Percentiles rank a stretch among this genome's conserved stretches.
phyloP scores from a whole-genome alignment of 805 yeast genomes.

The Starmerella apicola region DNA sequence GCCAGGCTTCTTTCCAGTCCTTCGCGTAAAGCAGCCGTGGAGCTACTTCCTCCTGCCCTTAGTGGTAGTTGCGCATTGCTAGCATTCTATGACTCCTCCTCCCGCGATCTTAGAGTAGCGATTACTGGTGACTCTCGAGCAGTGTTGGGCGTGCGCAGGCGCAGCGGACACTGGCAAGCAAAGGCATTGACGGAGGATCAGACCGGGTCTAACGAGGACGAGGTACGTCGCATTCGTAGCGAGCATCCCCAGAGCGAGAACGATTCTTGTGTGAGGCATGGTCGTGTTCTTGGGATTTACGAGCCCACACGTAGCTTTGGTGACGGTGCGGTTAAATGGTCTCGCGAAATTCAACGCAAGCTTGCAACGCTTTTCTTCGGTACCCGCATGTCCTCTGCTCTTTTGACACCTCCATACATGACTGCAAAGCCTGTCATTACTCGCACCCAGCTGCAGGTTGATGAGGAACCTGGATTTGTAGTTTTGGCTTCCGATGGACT shows the following conservation, averaged over 20 bases:
- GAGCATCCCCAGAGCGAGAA: conserved; percentile 78
- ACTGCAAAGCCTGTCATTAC: conserved; percentile 93
- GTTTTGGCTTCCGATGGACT: conserved; percentile 92
- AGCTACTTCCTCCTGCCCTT: conserved; percentile 76
- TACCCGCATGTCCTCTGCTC: conserved; percentile 49
- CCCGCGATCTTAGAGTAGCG: conserved; percentile 68
- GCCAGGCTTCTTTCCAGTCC: conserved; percentile 57
- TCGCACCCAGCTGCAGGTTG: conserved; percentile 59
- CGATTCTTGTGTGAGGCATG: conserved; percentile 55
- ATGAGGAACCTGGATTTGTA: conserved; percentile 59
- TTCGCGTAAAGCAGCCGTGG: conserved; percentile 50
- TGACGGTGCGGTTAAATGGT: conserved; percentile 86
- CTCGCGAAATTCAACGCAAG: conserved; percentile 57
- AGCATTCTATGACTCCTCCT: conserved; percentile 69
- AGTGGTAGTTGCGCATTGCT: conserved; percentile 91
- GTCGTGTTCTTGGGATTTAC: conserved; percentile 81
- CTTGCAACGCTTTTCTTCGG: conserved; percentile 72
- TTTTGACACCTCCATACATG: conserved; percentile 89
- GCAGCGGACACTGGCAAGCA: conserved; percentile 73
- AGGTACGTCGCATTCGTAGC: conserved; percentile 63
- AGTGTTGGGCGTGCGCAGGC: conserved; percentile 48
- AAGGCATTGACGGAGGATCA: conserved; percentile 79
- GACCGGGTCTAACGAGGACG: conserved; percentile 83
- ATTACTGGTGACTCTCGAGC: conserved; percentile 96
- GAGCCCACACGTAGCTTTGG: conserved; percentile 97